phyloP scores from a whole-genome alignment of 768 basidiomycete genomes.

The Trametes elegans region DNA sequence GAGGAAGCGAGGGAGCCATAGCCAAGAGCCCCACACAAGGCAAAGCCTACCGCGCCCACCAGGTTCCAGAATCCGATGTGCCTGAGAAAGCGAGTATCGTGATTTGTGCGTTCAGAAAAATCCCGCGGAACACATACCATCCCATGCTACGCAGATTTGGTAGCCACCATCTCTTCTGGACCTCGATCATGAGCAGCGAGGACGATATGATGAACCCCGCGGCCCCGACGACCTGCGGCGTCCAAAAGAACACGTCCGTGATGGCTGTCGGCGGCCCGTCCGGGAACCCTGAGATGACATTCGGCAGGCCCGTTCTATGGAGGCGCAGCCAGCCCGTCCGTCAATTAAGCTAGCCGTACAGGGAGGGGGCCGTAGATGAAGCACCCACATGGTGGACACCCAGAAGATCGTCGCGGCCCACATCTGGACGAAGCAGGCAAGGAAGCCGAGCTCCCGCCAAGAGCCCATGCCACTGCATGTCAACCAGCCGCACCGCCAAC shows the following conservation, averaged over 20 bases:
- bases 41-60: constrained; percentile 57
- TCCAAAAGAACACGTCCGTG: constrained; percentile 54
- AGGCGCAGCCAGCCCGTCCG: neutral
- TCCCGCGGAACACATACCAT: constrained; percentile 43
- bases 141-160: constrained; percentile 45
- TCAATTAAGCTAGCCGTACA: neutral
- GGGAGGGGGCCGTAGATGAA: neutral
- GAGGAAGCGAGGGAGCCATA: constrained; percentile 34
- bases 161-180: constrained; percentile 53
- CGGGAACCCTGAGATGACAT: constrained; percentile 36
- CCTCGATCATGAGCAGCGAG: constrained; percentile 50
- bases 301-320: constrained; percentile 39
- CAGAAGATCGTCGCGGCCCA: constrained; percentile 61
- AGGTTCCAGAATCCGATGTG: constrained; percentile 53
- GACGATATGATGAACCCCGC: constrained; percentile 54
- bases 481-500: constrained; percentile 28
- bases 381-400: constrained; percentile 36
- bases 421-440: constrained; percentile 50
- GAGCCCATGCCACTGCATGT: constrained; percentile 22
- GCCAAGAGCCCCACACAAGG: constrained; percentile 55
- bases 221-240: constrained; percentile 62
- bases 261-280: constrained; percentile 29
- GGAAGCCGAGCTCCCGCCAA: constrained; percentile 45
- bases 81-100: constrained; percentile 9
- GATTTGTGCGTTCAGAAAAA: neutral